Conservation (phyloP, 495 filamentous ascomycete genomes). For the Penicillium dipodomyicola region DNA sequence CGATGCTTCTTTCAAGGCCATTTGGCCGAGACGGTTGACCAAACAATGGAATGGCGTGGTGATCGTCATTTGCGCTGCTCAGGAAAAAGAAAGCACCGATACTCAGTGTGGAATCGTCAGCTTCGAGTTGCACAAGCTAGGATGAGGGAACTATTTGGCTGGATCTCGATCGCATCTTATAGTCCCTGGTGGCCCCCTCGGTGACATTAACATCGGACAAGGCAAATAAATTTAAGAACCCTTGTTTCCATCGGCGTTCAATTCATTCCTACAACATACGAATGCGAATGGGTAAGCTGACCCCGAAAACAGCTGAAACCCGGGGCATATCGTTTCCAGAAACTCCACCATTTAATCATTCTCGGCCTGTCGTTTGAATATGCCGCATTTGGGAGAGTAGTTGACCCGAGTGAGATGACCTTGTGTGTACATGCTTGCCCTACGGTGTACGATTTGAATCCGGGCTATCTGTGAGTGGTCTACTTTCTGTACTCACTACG, state of each 20-base stretch:
- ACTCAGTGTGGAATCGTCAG: not conserved
- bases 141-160: slow-evolving; percentile 4
- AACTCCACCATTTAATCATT: not conserved
- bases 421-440: slow-evolving; percentile 5
- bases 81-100: not conserved
- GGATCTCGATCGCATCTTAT: slow-evolving; percentile 7
- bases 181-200: not conserved
- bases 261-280: slow-evolving; percentile 4
- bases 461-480: not conserved
- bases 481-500: not conserved
- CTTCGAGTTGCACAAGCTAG: slow-evolving; percentile 2
- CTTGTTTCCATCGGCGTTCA: not conserved
- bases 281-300: slow-evolving; percentile 4
- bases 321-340: slow-evolving; percentile 4
- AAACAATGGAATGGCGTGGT: slow-evolving; percentile 24
- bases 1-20: slow-evolving; percentile 22
- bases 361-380: not conserved
- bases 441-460: slow-evolving; percentile 3
- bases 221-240: not conserved
- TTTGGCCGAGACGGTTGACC: slow-evolving; percentile 25
- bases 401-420: not conserved
- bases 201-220: slow-evolving; percentile 3
- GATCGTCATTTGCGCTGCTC: slow-evolving; percentile 19
- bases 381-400: slow-evolving; percentile 1
- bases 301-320: slow-evolving; percentile 5